These are phyloP conservation scores for Monosporascus sp. DNA, from an alignment of 2,329 filamentous ascomycete genomes.

Conservation along the genomic window DNA sequence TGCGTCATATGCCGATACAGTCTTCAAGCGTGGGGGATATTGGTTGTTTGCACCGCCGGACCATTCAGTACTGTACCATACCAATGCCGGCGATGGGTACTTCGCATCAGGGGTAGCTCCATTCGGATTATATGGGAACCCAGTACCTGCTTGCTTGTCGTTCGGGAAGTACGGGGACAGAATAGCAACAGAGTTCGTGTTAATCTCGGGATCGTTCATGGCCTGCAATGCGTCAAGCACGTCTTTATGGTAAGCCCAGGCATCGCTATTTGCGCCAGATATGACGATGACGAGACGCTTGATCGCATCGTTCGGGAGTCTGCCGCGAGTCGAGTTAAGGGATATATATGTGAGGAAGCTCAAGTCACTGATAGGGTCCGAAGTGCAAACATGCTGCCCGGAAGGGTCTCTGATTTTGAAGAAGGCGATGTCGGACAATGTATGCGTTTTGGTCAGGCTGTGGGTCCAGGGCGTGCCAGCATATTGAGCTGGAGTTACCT, in stretches of 20 bases:
- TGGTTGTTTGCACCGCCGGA: slow-evolving; percentile 4
- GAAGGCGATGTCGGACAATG: slow-evolving; percentile 1
- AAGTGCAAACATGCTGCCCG: slow-evolving; percentile 2
- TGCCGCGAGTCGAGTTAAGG: slow-evolving; percentile 1
- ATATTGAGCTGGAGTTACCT: slow-evolving; percentile 3
- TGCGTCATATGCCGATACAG: slow-evolving; percentile 3
- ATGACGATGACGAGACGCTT: slow-evolving; percentile 2
- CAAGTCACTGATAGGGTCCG: slow-evolving; percentile 2
- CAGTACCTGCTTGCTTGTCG: slow-evolving; percentile 2
- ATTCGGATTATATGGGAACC: slow-evolving; percentile 2
- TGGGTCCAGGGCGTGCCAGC: slow-evolving; percentile 1
- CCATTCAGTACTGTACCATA: slow-evolving; percentile 3
- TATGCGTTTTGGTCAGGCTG: slow-evolving; percentile 2
- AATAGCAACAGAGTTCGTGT: neutral
- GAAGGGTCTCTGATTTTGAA: slow-evolving; percentile 7
- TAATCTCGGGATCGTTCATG: slow-evolving; percentile 1
- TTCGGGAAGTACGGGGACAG: slow-evolving; percentile 3
- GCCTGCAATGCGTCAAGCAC: slow-evolving; percentile 2
- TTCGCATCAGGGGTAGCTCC: slow-evolving; percentile 2
- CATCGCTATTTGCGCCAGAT: slow-evolving; percentile 1
- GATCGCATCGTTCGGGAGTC: neutral
- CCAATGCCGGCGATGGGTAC: slow-evolving; percentile 4
- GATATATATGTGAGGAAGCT: slow-evolving; percentile 4
- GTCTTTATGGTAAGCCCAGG: slow-evolving; percentile 3
- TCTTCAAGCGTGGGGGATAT: neutral